These are phyloP conservation scores for Sisymbrium altissimum DNA, from an alignment of 345 rosid species.

Conservation along the genomic window DNA sequence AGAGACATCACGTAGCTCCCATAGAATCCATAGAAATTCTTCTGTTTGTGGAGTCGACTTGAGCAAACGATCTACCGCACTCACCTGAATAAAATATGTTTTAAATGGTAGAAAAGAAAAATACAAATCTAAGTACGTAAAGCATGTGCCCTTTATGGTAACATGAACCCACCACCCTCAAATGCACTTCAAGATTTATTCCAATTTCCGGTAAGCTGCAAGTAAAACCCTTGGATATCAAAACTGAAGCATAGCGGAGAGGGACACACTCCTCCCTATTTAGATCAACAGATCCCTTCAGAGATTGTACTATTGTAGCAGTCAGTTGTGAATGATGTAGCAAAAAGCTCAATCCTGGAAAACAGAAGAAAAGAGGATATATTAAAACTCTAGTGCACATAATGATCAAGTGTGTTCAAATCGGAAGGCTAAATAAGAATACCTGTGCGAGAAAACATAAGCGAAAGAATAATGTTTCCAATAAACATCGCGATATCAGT, in stretches of 20 bases:
- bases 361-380: constrained; percentile 23
- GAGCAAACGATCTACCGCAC: constrained; percentile 81
- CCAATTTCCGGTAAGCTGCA: constrained; percentile 84
- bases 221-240: constrained; percentile 84
- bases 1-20: constrained; percentile 95
- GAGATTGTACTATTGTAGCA: constrained; percentile 60
- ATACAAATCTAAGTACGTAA: constrained; percentile 5
- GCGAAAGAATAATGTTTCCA: constrained; percentile 76
- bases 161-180: constrained; percentile 82
- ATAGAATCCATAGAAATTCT: constrained; percentile 91
- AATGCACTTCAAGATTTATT: constrained; percentile 77
- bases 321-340: constrained; percentile 74
- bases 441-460: constrained; percentile 87
- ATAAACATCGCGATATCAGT: constrained; percentile 63
- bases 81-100: constrained; percentile 49
- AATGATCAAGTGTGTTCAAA: background rate
- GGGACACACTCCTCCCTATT: constrained; percentile 84
- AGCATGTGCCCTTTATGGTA: constrained; percentile 11
- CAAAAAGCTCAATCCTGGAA: constrained; percentile 79
- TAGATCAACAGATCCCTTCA: constrained; percentile 54
- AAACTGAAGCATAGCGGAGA: constrained; percentile 77
- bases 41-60: constrained; percentile 71
- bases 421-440: background rate
- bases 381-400: constrained; percentile 9
- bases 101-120: background rate